Conservation (phyloP, 495 filamentous ascomycete species). For the Penicillium desertorum region DNA sequence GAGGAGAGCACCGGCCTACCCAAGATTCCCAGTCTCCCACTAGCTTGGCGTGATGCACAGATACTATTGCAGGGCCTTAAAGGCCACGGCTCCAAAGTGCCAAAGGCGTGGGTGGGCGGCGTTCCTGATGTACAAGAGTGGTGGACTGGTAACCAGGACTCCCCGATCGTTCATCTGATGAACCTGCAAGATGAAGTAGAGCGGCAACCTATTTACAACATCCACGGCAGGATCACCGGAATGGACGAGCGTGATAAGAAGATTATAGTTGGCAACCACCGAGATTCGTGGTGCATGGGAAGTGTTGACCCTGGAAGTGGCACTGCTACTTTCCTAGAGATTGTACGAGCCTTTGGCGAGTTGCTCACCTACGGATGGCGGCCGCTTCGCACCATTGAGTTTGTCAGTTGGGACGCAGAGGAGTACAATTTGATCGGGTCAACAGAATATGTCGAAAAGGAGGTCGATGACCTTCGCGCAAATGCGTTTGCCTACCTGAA, state of each 20-base stretch:
- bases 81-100: conserved; percentile 69
- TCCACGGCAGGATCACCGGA: conserved; percentile 78
- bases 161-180: conserved; percentile 76
- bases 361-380: conserved; percentile 75
- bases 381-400: conserved; percentile 88
- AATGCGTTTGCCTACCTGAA: conserved; percentile 85
- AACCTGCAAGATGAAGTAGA: conserved; percentile 86
- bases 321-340: conserved; percentile 86
- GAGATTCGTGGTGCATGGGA: conserved; percentile 91
- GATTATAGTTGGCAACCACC: conserved; percentile 90
- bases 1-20: conserved; percentile 71
- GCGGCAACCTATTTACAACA: conserved; percentile 84
- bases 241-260: conserved; percentile 79
- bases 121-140: conserved; percentile 69
- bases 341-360: conserved; percentile 78
- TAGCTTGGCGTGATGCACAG: conserved; percentile 86
- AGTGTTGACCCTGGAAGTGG: conserved; percentile 83
- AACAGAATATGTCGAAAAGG: conserved; percentile 87
- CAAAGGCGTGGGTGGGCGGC: conserved; percentile 73
- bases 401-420: conserved; percentile 91
- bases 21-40: conserved; percentile 83
- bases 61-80: conserved; percentile 72
- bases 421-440: conserved; percentile 94
- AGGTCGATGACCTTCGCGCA: conserved; percentile 54
- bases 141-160: conserved; percentile 79